These are phyloP conservation scores for Stephania cephalantha DNA, from an alignment of 164 flowering plant species.

Conservation along the genomic window DNA sequence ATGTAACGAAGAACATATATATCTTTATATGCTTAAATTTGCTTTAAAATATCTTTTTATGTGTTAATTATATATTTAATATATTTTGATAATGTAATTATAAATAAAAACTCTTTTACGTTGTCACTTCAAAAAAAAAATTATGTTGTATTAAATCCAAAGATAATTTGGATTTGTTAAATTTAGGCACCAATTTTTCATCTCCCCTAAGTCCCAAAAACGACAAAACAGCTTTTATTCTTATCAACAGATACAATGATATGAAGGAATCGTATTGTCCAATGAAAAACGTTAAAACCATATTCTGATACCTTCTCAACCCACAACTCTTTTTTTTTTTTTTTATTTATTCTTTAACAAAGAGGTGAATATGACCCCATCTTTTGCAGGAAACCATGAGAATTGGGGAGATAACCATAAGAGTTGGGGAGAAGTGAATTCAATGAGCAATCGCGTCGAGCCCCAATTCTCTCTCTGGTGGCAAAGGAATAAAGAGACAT, in stretches of 20 bases:
- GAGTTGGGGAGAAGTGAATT: slow-evolving; percentile 3
- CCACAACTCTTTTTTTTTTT: slow-evolving; percentile 12
- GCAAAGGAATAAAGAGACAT: slow-evolving; percentile 36
- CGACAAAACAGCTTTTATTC: slow-evolving; percentile 15
- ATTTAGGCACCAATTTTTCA: too few relatives aligned
- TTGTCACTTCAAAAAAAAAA: too few relatives aligned
- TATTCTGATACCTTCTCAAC: slow-evolving; percentile 48
- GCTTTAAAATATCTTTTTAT: too few relatives aligned
- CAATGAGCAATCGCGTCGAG: not conserved
- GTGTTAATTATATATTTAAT: too few relatives aligned
- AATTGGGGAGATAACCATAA: slow-evolving; percentile 9
- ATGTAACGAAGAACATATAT: too few relatives aligned
- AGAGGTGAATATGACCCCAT: slow-evolving; percentile 36
- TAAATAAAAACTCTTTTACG: too few relatives aligned
- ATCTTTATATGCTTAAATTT: too few relatives aligned
- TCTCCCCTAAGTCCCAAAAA: too few relatives aligned
- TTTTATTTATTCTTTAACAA: slow-evolving; percentile 27
- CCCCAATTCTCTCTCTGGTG: slow-evolving; percentile 16
- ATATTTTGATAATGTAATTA: too few relatives aligned
- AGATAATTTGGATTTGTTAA: too few relatives aligned
- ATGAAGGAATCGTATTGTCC: slow-evolving; percentile 29
- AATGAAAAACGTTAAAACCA: slow-evolving; percentile 19
- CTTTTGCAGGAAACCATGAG: slow-evolving; percentile 7
- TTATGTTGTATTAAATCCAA: too few relatives aligned
- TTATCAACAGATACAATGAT: slow-evolving; percentile 42